These are phyloP conservation scores for Plasmodium knowlesi DNA, from an alignment of 169 alveolate genomes.

Conservation along the genomic window DNA sequence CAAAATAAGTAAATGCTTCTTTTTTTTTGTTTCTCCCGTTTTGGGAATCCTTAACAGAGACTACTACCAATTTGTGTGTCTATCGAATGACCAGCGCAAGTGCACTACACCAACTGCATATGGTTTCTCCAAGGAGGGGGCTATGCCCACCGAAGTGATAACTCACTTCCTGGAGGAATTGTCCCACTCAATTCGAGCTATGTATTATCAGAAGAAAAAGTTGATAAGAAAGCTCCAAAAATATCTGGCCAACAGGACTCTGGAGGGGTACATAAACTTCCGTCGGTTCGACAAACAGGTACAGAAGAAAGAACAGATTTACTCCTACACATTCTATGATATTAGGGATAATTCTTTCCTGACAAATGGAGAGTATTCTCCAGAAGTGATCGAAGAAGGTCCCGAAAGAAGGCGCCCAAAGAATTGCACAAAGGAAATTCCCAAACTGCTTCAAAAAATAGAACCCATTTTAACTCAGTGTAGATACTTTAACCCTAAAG, in stretches of 20 bases:
- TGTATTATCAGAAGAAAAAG: slow-evolving; percentile 22
- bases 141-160: background rate
- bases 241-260: slow-evolving; percentile 30
- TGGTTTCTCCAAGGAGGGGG: background rate
- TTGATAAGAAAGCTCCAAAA: slow-evolving; percentile 6
- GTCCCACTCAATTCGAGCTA: background rate
- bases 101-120: background rate
- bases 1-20: slow-evolving; percentile 31
- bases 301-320: background rate
- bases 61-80: background rate
- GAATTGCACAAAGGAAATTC: background rate
- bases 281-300: background rate
- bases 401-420: background rate
- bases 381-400: background rate
- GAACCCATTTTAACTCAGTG: slow-evolving; percentile 2
- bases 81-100: background rate
- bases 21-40: slow-evolving; percentile 31
- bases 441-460: slow-evolving; percentile 26
- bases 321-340: slow-evolving; percentile 14
- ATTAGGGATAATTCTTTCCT: slow-evolving; percentile 32
- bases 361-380: slow-evolving; percentile 7
- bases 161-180: slow-evolving; percentile 13
- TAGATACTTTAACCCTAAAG: background rate
- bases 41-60: slow-evolving; percentile 13
- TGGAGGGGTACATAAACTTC: slow-evolving; percentile 22